These are phyloP conservation scores for Naganishia friedmannii DNA, from an alignment of 768 basidiomycete genomes.

Conservation along the genomic window DNA sequence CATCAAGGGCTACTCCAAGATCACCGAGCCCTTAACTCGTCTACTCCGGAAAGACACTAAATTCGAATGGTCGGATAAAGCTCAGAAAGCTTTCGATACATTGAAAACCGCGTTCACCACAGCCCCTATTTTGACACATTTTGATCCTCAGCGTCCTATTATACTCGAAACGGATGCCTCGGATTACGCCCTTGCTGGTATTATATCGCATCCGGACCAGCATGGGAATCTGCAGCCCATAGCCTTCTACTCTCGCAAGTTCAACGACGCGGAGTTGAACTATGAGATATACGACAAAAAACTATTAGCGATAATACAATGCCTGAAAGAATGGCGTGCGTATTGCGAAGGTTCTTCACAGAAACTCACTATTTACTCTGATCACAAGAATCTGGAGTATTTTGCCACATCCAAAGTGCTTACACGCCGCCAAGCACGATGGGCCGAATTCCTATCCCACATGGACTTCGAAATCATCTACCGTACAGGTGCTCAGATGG, in stretches of 20 bases:
- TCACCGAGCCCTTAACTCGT: slow-evolving; percentile 34
- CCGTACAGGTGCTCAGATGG: slow-evolving; percentile 25
- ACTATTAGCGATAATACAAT: slow-evolving; percentile 56
- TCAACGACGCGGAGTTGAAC: no score
- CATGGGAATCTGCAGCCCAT: not conserved
- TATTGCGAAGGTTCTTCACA: not conserved
- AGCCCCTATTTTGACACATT: slow-evolving; percentile 29
- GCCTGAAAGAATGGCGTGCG: slow-evolving; percentile 30
- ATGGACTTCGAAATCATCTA: no score
- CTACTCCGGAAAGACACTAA: slow-evolving; percentile 24
- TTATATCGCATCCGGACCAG: slow-evolving; percentile 17
- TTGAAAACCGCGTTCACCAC: slow-evolving; percentile 36
- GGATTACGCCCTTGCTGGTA: slow-evolving; percentile 26
- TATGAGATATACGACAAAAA: no score
- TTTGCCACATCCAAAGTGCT: slow-evolving; percentile 48
- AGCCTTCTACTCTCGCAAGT: no score
- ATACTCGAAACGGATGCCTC: no score
- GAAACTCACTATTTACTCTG: not conserved
- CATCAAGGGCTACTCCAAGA: slow-evolving; percentile 35
- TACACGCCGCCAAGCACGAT: slow-evolving; percentile 55
- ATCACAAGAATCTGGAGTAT: slow-evolving; percentile 20
- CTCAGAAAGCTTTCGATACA: not conserved
- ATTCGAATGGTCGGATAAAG: slow-evolving; percentile 3
- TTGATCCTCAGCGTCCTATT: not conserved
- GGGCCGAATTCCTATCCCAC: slow-evolving; percentile 45